These are phyloP conservation scores for Xylaria venustula DNA, from an alignment of 495 filamentous ascomycete species.

Conservation along the genomic window DNA sequence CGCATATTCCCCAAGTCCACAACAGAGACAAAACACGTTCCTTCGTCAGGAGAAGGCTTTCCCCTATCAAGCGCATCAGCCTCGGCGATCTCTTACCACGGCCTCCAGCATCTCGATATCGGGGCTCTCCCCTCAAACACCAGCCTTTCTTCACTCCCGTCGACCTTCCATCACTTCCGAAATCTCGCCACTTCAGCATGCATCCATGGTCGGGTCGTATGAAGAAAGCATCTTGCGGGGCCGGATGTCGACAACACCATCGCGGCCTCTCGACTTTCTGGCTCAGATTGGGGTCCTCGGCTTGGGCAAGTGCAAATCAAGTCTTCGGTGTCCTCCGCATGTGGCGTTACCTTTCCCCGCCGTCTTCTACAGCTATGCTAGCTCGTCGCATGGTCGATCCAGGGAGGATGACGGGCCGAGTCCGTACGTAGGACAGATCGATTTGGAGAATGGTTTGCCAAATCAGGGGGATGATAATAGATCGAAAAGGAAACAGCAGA, in stretches of 20 bases:
- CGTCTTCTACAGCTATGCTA: slow-evolving; percentile 91
- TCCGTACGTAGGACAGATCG: slow-evolving; percentile 92
- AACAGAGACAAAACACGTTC: slow-evolving; percentile 29
- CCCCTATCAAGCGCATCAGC: slow-evolving; percentile 67
- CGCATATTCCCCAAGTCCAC: slow-evolving; percentile 27
- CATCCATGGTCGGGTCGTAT: slow-evolving; percentile 95
- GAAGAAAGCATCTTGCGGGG: slow-evolving; percentile 95
- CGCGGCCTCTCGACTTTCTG: slow-evolving; percentile 87
- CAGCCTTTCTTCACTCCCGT: slow-evolving; percentile 55
- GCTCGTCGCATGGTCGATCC: slow-evolving; percentile 57
- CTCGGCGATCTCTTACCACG: slow-evolving; percentile 69
- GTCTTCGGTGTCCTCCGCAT: slow-evolving; percentile 83
- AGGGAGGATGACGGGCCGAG: slow-evolving; percentile 79
- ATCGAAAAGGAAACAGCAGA: slow-evolving; percentile 47
- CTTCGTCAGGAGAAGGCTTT: slow-evolving; percentile 54
- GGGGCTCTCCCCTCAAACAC: slow-evolving; percentile 59
- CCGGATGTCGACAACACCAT: slow-evolving; percentile 95
- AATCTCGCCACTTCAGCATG: slow-evolving; percentile 73
- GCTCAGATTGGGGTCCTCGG: slow-evolving; percentile 95
- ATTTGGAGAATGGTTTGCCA: slow-evolving; percentile 76
- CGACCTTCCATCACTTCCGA: slow-evolving; percentile 76
- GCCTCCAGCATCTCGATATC: slow-evolving; percentile 54
- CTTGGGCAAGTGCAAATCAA: slow-evolving; percentile 83
- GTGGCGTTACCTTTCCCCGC: slow-evolving; percentile 92
- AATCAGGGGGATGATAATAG: slow-evolving; percentile 45